Conservation (phyloP, 2,329 filamentous ascomycete genomes). For the Colletotrichum chrysophilum region DNA sequence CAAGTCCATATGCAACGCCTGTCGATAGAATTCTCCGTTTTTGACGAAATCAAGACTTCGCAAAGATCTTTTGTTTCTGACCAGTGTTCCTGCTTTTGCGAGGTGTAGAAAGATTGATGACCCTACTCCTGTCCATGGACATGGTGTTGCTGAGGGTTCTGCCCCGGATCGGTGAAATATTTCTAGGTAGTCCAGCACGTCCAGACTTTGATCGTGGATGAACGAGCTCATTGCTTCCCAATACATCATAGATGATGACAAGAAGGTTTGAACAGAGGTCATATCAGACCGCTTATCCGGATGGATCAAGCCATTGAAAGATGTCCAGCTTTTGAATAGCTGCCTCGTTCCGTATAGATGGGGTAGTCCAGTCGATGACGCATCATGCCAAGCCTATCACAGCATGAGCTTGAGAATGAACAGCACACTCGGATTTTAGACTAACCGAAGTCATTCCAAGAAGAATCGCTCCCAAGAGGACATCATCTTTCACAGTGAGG, state of each 20-base stretch:
- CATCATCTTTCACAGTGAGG: not conserved
- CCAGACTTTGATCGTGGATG: not conserved
- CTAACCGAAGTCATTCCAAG: not conserved
- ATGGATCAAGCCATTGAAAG: accelerated
- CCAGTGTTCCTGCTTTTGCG: not conserved
- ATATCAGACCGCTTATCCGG: accelerated
- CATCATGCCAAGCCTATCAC: not conserved
- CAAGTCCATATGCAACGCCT: not conserved
- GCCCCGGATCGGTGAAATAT: not conserved
- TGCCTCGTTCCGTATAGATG: not conserved
- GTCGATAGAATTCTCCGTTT: not conserved
- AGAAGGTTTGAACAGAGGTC: not conserved
- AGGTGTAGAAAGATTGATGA: not conserved
- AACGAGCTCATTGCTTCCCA: not conserved
- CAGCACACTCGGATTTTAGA: too few species aligned
- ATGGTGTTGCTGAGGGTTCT: not conserved
- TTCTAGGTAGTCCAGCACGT: not conserved
- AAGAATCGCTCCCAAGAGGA: not conserved
- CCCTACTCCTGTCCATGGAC: not conserved
- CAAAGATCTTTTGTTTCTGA: not conserved
- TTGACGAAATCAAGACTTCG: not conserved
- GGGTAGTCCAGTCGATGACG: not conserved
- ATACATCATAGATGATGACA: not conserved
- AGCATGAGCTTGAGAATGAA: not conserved
- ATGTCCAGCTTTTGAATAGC: not conserved